Conservation (phyloP, 805 yeast species). For the Saccharomycopsis vini region DNA sequence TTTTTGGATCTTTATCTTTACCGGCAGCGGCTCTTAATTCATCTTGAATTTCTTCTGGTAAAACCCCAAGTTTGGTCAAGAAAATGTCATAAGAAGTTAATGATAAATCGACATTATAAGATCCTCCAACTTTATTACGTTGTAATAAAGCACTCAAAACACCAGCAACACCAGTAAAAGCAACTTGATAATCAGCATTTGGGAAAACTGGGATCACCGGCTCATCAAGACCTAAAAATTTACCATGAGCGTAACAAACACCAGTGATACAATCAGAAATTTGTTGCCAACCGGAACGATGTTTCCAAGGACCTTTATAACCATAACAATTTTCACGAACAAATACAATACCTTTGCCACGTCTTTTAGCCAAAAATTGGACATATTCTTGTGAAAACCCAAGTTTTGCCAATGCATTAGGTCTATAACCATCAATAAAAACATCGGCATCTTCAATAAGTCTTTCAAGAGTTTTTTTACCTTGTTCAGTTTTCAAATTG, state of each 20-base stretch:
- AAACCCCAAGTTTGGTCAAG: conserved; percentile 24
- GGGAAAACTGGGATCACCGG: conserved; percentile 32
- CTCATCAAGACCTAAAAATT: conserved; percentile 24
- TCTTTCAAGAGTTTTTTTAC: conserved; percentile 24
- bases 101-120: conserved; percentile 27
- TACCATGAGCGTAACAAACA: conserved; percentile 29
- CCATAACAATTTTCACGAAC: conserved; percentile 30
- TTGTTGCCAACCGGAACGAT: conserved; percentile 32
- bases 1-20: not conserved
- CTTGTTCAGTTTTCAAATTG: conserved; percentile 25
- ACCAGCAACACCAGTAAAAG: conserved; percentile 27
- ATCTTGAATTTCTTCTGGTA: conserved; percentile 5
- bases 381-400: conserved; percentile 27
- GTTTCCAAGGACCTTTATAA: conserved; percentile 26
- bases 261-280: conserved; percentile 30
- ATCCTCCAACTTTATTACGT: conserved; percentile 26
- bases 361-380: conserved; percentile 23
- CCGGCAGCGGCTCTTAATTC: not conserved
- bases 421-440: conserved; percentile 28
- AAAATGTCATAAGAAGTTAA: conserved; percentile 28
- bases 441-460: conserved; percentile 28
- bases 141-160: conserved; percentile 27
- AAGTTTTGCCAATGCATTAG: conserved; percentile 25
- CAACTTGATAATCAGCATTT: conserved; percentile 28
- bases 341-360: conserved; percentile 28